Conservation (phyloP, 768 basidiomycete genomes). For the Lactarius trivialis region DNA sequence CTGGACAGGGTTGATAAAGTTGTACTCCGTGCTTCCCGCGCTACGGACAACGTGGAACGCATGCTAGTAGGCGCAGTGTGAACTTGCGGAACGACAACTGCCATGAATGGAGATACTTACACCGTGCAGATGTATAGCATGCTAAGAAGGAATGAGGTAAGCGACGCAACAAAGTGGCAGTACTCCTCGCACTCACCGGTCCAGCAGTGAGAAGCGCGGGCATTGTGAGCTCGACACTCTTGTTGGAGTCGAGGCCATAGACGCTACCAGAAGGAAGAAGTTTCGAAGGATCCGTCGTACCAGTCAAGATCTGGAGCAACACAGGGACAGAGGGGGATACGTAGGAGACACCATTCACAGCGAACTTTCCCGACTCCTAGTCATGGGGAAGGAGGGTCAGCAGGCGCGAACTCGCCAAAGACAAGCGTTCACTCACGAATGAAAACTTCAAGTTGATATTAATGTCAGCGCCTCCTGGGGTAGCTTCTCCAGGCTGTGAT, state of each 20-base stretch:
- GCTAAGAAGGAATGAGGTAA: slow-evolving; percentile 5
- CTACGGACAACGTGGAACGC: slow-evolving; percentile 23
- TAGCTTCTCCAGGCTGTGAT: slow-evolving; percentile 15
- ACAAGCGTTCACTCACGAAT: slow-evolving; percentile 20
- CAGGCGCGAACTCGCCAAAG: not conserved
- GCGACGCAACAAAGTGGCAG: not conserved
- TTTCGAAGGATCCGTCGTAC: slow-evolving; percentile 39
- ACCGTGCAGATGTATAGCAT: slow-evolving; percentile 18
- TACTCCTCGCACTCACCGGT: slow-evolving; percentile 20
- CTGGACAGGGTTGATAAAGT: slow-evolving; percentile 36
- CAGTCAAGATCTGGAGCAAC: slow-evolving; percentile 54
- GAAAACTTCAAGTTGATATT: slow-evolving; percentile 22
- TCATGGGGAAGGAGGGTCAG: not conserved
- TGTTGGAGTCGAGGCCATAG: slow-evolving; percentile 42
- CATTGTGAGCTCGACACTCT: slow-evolving; percentile 43
- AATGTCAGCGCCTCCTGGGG: slow-evolving; percentile 23
- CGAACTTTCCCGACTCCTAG: not conserved
- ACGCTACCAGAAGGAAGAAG: slow-evolving; percentile 46
- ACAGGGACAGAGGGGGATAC: slow-evolving; percentile 42
- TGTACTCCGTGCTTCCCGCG: slow-evolving; percentile 19
- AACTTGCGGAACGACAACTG: not conserved
- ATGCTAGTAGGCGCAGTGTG: slow-evolving; percentile 12
- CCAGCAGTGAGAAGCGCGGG: slow-evolving; percentile 37
- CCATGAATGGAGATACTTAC: not conserved
- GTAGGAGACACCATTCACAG: slow-evolving; percentile 35